Conservation (phyloP, 179 eudicot genomes). For the Heliamphora pulchella region DNA sequence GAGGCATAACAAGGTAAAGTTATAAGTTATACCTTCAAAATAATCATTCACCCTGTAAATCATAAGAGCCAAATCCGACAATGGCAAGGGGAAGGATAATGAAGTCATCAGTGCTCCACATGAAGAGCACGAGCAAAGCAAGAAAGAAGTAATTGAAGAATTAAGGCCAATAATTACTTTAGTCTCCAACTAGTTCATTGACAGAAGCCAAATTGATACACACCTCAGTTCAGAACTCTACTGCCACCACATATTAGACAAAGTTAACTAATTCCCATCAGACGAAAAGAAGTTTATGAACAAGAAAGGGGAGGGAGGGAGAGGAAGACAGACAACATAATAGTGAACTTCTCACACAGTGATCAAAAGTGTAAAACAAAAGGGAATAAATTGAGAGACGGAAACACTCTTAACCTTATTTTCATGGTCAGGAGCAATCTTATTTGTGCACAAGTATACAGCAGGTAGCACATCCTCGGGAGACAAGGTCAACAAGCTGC, state of each 20-base stretch:
- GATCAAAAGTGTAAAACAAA: not conserved
- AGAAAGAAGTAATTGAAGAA: not conserved
- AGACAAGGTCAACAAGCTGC: conserved; percentile 81
- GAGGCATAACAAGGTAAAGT: not conserved
- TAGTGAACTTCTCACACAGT: not conserved
- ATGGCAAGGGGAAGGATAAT: not conserved
- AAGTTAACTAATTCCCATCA: not conserved
- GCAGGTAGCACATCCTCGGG: conserved; percentile 93
- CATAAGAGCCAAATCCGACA: not conserved
- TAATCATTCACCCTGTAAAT: not conserved
- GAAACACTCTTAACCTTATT: conserved; percentile 52
- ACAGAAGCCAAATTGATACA: no score
- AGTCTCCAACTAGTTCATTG: no score
- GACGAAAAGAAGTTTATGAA: not conserved
- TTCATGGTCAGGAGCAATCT: conserved; percentile 96
- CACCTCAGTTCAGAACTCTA: not conserved
- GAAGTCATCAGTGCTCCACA: not conserved
- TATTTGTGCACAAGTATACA: conserved; percentile 88
- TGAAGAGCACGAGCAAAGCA: not conserved
- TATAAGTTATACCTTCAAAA: not conserved
- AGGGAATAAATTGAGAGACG: not conserved
- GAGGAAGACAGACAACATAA: not conserved
- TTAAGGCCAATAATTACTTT: not conserved
- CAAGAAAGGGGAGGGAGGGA: not conserved
- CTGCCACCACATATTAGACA: not conserved